These are phyloP conservation scores for Phytophthora citricola DNA, from an alignment of 352 stramenopile species.

Conservation along the genomic window DNA sequence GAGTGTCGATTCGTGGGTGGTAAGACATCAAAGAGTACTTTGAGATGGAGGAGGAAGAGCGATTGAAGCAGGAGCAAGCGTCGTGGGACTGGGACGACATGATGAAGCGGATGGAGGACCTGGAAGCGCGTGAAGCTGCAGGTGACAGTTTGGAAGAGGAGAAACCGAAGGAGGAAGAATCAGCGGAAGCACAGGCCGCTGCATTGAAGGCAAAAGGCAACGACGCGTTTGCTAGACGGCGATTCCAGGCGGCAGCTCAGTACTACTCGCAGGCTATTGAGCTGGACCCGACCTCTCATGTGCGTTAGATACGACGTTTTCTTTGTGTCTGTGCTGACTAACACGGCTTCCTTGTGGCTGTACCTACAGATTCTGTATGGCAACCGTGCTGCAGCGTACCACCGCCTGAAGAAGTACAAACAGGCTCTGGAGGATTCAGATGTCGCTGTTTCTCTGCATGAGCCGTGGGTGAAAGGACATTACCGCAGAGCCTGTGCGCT, in stretches of 20 bases:
- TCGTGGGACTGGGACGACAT: conserved; percentile 86
- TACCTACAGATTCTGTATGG: conserved; percentile 75
- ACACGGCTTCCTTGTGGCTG: conserved; percentile 5
- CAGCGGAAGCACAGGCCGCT: conserved; percentile 39
- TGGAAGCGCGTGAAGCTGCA: conserved; percentile 70
- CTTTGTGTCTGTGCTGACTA: conserved; percentile 5
- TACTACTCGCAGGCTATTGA: conserved; percentile 92
- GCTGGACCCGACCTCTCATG: conserved; percentile 72
- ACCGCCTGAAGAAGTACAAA: conserved; percentile 74
- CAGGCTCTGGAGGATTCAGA: conserved; percentile 72
- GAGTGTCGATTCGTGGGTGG: not conserved
- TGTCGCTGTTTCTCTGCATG: conserved; percentile 65
- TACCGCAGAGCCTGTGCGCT: conserved; percentile 78
- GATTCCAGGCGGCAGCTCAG: conserved; percentile 81
- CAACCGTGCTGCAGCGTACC: conserved; percentile 80
- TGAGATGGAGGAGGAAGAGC: conserved; percentile 85
- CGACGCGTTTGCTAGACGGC: conserved; percentile 69
- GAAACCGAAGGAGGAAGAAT: conserved; percentile 32
- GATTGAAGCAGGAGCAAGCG: conserved; percentile 62
- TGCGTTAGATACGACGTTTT: conserved; percentile 30
- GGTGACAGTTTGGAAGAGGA: conserved; percentile 39
- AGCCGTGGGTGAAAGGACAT: conserved; percentile 88
- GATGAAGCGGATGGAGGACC: conserved; percentile 87
- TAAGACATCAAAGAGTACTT: conserved; percentile 84
- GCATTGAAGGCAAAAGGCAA: conserved; percentile 82